Percentiles rank a stretch among this genome's conserved stretches.
phyloP scores from a whole-genome alignment of 2,329 filamentous ascomycete species.

The Pseudopyricularia cyperi region DNA sequence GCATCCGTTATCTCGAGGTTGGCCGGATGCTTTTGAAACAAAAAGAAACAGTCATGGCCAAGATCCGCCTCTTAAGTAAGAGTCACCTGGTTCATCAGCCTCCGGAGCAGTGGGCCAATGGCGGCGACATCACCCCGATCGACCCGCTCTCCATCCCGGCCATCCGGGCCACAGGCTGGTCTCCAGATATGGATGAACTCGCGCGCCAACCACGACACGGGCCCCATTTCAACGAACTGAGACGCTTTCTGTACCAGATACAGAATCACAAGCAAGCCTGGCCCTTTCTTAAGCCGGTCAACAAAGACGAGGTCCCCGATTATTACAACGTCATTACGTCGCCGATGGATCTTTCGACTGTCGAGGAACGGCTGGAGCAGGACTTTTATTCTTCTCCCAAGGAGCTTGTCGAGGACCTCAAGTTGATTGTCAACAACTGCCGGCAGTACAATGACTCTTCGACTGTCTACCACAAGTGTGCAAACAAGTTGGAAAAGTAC shows the following conservation, averaged over 20 bases:
- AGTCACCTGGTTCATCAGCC: conserved; percentile 56
- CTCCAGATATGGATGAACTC: conserved; percentile 62
- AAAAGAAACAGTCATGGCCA: conserved; percentile 60
- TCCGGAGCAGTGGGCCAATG: conserved; percentile 48
- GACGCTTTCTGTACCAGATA: conserved; percentile 61
- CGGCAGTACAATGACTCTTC: conserved; percentile 62
- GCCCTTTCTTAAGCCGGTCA: conserved; percentile 65
- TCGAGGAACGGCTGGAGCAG: conserved; percentile 62
- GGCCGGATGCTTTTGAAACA: conserved; percentile 63
- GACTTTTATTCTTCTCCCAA: conserved; percentile 59
- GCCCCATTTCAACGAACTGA: conserved; percentile 59
- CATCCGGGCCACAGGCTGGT: conserved; percentile 61
- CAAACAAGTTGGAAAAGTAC: conserved; percentile 56
- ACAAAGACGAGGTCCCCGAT: conserved; percentile 61
- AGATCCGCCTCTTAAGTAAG: conserved; percentile 58
- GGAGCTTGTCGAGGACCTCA: conserved; percentile 59
- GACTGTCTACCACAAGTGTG: conserved; percentile 63
- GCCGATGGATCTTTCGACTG: conserved; percentile 63
- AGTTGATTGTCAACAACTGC: conserved; percentile 62
- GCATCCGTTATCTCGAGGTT: conserved; percentile 58
- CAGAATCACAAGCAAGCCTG: conserved; percentile 61
- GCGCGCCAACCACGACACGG: conserved; percentile 63
- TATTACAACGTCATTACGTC: conserved; percentile 71
- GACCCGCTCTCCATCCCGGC: conserved; percentile 55
- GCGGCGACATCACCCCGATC: conserved; percentile 37